These are phyloP conservation scores for Massospora cicadina DNA, from an alignment of 371 early-diverging fungal genomes.

Conservation along the genomic window DNA sequence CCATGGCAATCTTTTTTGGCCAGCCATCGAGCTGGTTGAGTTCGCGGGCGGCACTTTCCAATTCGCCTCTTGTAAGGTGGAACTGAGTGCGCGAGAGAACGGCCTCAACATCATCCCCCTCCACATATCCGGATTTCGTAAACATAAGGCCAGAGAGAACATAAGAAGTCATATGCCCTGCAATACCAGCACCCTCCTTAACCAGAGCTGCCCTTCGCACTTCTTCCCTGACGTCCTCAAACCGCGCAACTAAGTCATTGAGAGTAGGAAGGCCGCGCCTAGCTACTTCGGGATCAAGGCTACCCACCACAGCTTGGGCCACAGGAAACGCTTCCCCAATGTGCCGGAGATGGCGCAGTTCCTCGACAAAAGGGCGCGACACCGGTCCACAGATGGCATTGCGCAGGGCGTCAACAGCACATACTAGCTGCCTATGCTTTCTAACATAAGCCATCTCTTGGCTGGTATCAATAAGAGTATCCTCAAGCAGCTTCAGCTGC, in stretches of 20 bases:
- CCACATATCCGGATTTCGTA: constrained; percentile 65
- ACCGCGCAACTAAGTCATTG: constrained; percentile 50
- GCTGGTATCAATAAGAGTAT: constrained; percentile 34
- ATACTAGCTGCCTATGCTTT: constrained; percentile 31
- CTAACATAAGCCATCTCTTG: constrained; percentile 32
- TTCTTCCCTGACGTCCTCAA: constrained; percentile 43
- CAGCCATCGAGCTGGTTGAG: constrained; percentile 87
- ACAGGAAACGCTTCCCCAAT: constrained; percentile 32
- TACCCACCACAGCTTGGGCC: constrained; percentile 37
- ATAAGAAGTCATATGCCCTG: constrained; percentile 61
- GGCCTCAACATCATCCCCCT: constrained; percentile 80
- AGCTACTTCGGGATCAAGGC: constrained; percentile 40
- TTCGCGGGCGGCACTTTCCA: constrained; percentile 83
- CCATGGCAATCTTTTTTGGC: constrained; percentile 72
- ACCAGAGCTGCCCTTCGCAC: constrained; percentile 70
- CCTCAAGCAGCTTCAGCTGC: constrained; percentile 54
- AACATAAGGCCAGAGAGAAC: constrained; percentile 63
- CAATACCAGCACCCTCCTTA: constrained; percentile 66
- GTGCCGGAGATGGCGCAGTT: constrained; percentile 40
- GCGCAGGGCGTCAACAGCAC: constrained; percentile 33
- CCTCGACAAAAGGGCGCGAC: constrained; percentile 39
- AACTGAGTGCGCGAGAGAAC: constrained; percentile 65
- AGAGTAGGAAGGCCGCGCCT: constrained; percentile 48
- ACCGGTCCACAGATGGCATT: constrained; percentile 21
- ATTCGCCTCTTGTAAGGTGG: constrained; percentile 52